Base-by-base conservation (phyloP, 352 stramenopile genomes). In the Globisporangium splendens region DNA sequence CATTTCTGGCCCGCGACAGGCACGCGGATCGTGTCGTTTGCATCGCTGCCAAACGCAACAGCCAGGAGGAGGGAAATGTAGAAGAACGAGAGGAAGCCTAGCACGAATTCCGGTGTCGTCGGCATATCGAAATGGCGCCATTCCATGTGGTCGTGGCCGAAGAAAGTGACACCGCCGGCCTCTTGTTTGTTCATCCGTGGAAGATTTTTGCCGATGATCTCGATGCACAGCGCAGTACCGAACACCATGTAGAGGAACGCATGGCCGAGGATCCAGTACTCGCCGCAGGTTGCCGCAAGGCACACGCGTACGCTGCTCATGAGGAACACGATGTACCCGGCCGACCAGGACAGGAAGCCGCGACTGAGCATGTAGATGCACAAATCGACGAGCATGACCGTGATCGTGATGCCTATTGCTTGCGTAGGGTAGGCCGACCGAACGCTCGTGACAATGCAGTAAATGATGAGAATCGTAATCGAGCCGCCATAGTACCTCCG, bases 1-100 rank as follows among this genome's bases (percentile, higher is more conserved):
- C 83, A 93, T 41, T 83, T 46, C 42, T 93, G 82, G 0, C 78
- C 83, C 4, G 83, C 42, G 0, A 95, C 58, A 0, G 77, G 70
- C 0, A 93, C 68, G 1, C 55, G 69, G 15, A 90, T 75, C 8
- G 64, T 71, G 2, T 78, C 59, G 49, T 87, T 77, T 0, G 65
- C 68, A 33, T 86, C 59, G 12, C 75, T 78, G 7, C 75, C 75
- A 54, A 95, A 95, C 3, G 81, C 84, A 14, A 92, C 79, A 0
- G 75, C 81, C 8, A 95, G 70, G 21, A 95, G 66, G 50, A 95
- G 52, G 57, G 93, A 93, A 33, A 95, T 65, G 47, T 93, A 95
- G 58, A 93, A 87, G 53, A 95, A 95, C 7, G 79, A 93, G 7
- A 95, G 46, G 46, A 93, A 83, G 0, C 86, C 86, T 7, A 95